Conservation (phyloP, 176 grass and related monocot species). For the Carex myosuroides region DNA sequence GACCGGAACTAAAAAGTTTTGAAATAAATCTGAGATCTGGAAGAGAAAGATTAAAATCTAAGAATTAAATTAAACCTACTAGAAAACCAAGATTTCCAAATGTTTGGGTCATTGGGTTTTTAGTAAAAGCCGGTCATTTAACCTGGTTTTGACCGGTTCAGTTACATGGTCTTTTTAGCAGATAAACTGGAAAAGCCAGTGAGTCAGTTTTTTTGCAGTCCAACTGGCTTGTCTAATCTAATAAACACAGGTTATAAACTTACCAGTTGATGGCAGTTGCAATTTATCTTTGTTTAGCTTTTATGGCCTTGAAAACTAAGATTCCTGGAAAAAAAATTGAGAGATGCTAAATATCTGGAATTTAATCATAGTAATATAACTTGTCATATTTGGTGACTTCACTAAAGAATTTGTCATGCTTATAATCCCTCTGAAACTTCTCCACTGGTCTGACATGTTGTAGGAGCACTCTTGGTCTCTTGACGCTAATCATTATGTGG, state of each 20-base stretch:
- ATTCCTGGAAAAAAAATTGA: not conserved
- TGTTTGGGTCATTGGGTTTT: not conserved
- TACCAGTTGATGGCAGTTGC: not conserved
- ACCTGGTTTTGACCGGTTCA: not conserved
- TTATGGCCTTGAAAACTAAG: not conserved
- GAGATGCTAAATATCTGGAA: not conserved
- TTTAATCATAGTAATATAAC: not conserved
- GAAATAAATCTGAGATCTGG: not conserved
- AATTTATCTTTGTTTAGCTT: not conserved
- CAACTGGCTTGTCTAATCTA: not conserved
- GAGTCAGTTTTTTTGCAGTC: not conserved
- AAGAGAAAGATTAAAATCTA: not conserved
- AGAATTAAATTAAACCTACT: not conserved
- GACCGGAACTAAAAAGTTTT: not conserved
- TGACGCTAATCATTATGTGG: constrained; percentile 95
- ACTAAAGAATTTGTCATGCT: not conserved
- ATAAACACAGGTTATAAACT: not conserved
- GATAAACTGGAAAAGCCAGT: not conserved
- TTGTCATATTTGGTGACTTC: not conserved
- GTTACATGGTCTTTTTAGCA: not conserved
- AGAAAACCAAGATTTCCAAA: not conserved
- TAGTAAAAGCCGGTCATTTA: not conserved
- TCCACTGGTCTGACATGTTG: constrained; percentile 10
- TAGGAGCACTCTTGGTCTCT: constrained; percentile 72
- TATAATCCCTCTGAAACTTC: not conserved